Conservation (phyloP, 345 rosid species). For the Triadica sebifera region DNA sequence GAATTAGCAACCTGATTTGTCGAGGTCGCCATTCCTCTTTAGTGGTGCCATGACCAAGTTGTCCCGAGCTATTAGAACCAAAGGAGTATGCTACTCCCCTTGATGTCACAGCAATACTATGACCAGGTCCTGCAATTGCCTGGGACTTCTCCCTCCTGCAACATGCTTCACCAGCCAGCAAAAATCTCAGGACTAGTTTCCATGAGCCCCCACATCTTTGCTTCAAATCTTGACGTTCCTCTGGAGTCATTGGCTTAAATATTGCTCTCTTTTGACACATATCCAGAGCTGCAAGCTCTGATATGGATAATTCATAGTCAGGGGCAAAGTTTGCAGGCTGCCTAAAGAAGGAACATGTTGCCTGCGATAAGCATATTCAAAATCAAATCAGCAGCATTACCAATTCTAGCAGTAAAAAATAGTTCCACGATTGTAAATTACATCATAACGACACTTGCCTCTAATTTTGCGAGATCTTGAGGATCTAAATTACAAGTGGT, state of each 20-base stretch:
- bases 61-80: conserved; percentile 83
- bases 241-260: conserved; percentile 70
- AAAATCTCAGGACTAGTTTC: conserved; percentile 82
- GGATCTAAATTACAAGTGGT: conserved; percentile 84
- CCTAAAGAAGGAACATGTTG: conserved; percentile 92
- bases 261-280: conserved; percentile 77
- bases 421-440: conserved; percentile 5
- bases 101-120: conserved; percentile 81
- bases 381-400: conserved; percentile 62
- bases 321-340: conserved; percentile 87
- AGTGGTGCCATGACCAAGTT: conserved; percentile 82
- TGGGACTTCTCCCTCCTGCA: conserved; percentile 92
- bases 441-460: conserved; percentile 56
- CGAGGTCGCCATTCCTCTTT: conserved; percentile 85
- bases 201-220: conserved; percentile 87
- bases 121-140: conserved; percentile 96
- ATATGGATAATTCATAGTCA: conserved; percentile 65
- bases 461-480: conserved; percentile 90
- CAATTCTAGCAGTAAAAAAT: conserved; percentile 36
- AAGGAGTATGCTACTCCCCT: conserved; percentile 76
- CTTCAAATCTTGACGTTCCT: conserved; percentile 63
- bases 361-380: conserved; percentile 52
- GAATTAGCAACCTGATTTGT: conserved; percentile 69
- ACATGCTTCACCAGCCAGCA: conserved; percentile 80
- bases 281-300: conserved; percentile 97